Base-by-base conservation (phyloP, 768 basidiomycete species). In the Pulveroboletus sp. region DNA sequence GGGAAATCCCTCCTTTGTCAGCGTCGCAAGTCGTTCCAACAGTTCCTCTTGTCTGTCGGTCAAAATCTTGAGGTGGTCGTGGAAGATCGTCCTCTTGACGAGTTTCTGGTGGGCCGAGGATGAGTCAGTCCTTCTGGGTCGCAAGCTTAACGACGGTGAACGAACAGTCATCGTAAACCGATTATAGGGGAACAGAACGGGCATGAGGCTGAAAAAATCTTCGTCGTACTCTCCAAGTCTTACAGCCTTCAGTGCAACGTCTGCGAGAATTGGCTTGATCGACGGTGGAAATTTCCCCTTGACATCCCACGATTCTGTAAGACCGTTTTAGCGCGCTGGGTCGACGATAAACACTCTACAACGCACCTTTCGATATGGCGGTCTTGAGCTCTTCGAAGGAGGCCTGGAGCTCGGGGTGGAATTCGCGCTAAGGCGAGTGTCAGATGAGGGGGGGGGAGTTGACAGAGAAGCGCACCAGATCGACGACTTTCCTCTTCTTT, bases 121-220 rank as follows among this genome's bases (percentile, higher is more conserved):
- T 16, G 27, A 0, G 45, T 67, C 30, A 67, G 54, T 16, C 0
- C 13, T 23, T 19, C 24, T 47, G 14, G 39, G 29, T 22, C 22
- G 4, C 30, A 34, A 9, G 12, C 34, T 8, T 22, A 31, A 43
- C 0, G 27, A 41, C 35, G 17, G 37, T 32, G 24, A 16, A 75
- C 85, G 44, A 47, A 89, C 86, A 43, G 79, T 87, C 85, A 97
- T 93, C 0, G 91, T 95, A 65, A 89, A 99, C 56, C 86, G 84
- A 71, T 99, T 99, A 63, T 97, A 98, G 0, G 93, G 92, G 60
- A 98, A 93, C 32, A 95, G 66, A 20, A 70, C 75, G 0, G 94
- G 91, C 82, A 97, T 87, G 17, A 86, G 74, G 59, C 82, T 85
- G 71, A 95, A 97, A 67, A 95, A 95, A 59, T 88, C 80, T 16